A percentile compares a stretch with the other conserved stretches of the same genome.
These are phyloP conservation scores for Apophysomyces sp. DNA, from an alignment of 371 early-diverging fungal species.

Conservation along the genomic window DNA sequence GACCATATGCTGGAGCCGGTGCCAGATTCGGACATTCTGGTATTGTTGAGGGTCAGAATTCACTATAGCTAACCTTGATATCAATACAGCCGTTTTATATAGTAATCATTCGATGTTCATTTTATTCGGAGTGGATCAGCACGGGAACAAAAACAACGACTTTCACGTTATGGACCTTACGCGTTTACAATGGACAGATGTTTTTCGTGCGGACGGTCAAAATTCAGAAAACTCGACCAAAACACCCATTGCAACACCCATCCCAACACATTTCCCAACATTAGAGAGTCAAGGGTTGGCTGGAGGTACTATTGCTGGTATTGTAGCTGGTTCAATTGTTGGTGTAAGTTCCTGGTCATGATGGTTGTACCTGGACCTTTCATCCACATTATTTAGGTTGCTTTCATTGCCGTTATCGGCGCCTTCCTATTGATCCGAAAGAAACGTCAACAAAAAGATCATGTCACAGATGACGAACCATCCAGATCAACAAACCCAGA, in stretches of 20 bases:
- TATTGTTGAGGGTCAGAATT: background rate
- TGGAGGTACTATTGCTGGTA: background rate
- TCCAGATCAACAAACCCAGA: too few relatives aligned
- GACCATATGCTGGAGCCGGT: background rate
- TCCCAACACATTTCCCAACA: too few relatives aligned
- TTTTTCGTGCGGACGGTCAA: background rate
- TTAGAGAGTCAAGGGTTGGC: too few relatives aligned
- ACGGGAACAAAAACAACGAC: background rate
- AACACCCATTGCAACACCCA: background rate
- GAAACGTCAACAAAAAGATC: background rate
- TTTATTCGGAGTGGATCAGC: background rate
- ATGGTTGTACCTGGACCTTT: background rate
- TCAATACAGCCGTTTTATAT: background rate
- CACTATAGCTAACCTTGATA: too few relatives aligned
- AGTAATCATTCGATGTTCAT: background rate
- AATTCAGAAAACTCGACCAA: background rate
- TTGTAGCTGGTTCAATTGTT: background rate
- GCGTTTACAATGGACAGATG: background rate
- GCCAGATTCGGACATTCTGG: background rate
- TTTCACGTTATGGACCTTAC: background rate
- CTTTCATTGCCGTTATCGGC: background rate
- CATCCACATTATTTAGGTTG: background rate
- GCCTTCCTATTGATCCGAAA: background rate
- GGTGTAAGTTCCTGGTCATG: background rate
- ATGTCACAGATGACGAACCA: too few relatives aligned